A percentile compares a stretch with the other conserved stretches of the same genome.
phyloP scores from a whole-genome alignment of 805 yeast genomes.

The Candida vartiovaarae region DNA sequence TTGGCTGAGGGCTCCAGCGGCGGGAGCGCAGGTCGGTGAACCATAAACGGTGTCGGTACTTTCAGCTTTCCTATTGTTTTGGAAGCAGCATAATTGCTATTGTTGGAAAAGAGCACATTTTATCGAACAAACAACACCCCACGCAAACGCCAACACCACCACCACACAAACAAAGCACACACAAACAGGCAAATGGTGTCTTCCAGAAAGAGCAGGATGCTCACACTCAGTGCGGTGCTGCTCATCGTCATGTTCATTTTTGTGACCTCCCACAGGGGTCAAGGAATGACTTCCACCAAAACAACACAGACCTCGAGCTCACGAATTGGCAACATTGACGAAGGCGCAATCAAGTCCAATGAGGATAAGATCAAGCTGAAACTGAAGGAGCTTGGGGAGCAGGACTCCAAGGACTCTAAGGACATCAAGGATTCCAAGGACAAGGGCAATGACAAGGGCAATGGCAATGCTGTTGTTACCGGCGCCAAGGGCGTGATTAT shows the following conservation, averaged over 20 bases:
- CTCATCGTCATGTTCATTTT: slow-evolving; percentile 31
- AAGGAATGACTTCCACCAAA: not conserved
- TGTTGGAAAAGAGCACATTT: too few species aligned
- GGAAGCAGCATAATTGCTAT: too few species aligned
- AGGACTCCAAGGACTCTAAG: not conserved
- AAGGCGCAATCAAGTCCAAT: slow-evolving; percentile 32
- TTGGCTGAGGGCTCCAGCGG: too few species aligned
- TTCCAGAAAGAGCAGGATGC: slow-evolving; percentile 32
- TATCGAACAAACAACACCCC: too few species aligned
- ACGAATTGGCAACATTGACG: slow-evolving; percentile 32
- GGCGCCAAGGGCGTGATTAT: not conserved
- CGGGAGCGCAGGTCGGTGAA: too few species aligned
- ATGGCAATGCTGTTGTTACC: not conserved
- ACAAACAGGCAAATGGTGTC: not conserved
- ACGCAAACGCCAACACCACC: too few species aligned
- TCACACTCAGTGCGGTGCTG: slow-evolving; percentile 35
- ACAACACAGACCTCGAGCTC: slow-evolving; percentile 10
- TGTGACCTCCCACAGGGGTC: slow-evolving; percentile 23
- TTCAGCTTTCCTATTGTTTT: too few species aligned
- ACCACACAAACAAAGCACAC: too few species aligned
- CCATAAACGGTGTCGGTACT: too few species aligned
- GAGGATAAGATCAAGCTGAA: slow-evolving; percentile 25
- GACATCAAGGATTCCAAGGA: slow-evolving; percentile 3
- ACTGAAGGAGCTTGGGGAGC: slow-evolving; percentile 1
- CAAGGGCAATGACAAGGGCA: not conserved